Evolutionary conservation across 441 rosid species (phyloP), one percentile per base, ranked within the genome.

Genomic region (Dalechampia spathulata): DNA sequence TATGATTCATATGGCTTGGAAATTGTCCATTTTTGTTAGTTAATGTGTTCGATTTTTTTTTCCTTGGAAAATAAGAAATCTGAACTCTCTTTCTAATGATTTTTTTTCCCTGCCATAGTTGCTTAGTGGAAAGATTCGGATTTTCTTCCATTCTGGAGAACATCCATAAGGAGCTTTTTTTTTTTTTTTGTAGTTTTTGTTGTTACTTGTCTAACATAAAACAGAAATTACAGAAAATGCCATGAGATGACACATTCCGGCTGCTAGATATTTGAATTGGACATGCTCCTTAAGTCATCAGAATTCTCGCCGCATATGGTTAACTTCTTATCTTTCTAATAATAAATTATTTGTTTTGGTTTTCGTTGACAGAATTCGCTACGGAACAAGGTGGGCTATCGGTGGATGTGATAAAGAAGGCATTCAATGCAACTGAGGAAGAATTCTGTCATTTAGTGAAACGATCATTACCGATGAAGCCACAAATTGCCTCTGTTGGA

Each of bases 401-500:
- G 25, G 68, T 72, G 3, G 85, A 81, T 9, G 85, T 72, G 25
- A 78, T 83, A 38, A 76, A 30, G 60, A 81, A 74, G 58, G 85
- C 85, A 25, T 75, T 80, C 57, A 70, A 61, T 34, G 79, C 78
- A 9, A 77, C 84, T 2, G 88, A 83, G 49, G 78, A 72, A 52
- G 78, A 67, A 45, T 80, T 83, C 64, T 59, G 75, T 64, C 73
- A 63, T 45, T 58, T 75, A 32, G 85, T 78, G 44, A 72, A 68
- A 66, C 69, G 64, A 57, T 66, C 74, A 43, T 75, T 78, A 78
- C 63, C 64, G 0, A 22, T 58, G 14, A 64, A 63, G 60, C 90
- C 90, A 11, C 80, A 78, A 55, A 75, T 83, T 48, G 75, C 78
- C 45, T 68, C 82, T 2, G 83, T 74, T 26, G 90, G 90, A 43